Evolutionary conservation across 2,329 filamentous ascomycete species (phyloP).

Genomic region (Colletotrichum gigasporum): DNA sequence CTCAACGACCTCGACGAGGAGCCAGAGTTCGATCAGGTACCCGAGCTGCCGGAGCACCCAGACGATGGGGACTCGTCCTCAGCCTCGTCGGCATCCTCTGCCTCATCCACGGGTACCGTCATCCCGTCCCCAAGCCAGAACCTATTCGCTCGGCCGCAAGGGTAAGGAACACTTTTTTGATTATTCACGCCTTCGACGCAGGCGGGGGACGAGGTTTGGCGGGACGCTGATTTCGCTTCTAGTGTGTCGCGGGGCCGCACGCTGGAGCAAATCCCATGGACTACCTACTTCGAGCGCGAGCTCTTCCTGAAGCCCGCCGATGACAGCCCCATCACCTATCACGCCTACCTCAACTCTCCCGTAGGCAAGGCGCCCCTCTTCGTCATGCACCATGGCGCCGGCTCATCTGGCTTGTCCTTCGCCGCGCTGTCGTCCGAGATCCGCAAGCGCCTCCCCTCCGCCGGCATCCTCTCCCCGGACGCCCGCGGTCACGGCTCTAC

Average conservation of each 20-base stretch:
- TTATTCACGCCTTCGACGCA: conserved; percentile 3
- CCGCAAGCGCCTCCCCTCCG: conserved; percentile 77
- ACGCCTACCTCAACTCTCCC: conserved; percentile 90
- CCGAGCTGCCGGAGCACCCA: conserved; percentile 54
- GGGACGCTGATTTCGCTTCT: conserved; percentile 14
- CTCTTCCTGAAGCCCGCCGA: conserved; percentile 69
- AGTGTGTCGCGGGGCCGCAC: conserved; percentile 55
- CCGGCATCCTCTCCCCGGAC: conserved; percentile 86
- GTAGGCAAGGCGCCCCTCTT: conserved; percentile 81
- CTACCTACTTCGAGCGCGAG: conserved; percentile 89
- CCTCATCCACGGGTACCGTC: conserved; percentile 92
- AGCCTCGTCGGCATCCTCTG: conserved; percentile 72
- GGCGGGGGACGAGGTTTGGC: background rate
- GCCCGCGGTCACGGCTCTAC: conserved; percentile 88
- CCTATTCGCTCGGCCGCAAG: conserved; percentile 76
- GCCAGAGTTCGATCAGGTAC: conserved; percentile 55
- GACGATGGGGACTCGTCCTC: conserved; percentile 77
- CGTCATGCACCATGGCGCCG: conserved; percentile 93
- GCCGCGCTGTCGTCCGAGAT: conserved; percentile 83
- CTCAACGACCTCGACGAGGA: conserved; percentile 65
- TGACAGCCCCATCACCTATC: conserved; percentile 68
- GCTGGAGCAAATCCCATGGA: conserved; percentile 80
- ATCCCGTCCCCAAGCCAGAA: conserved; percentile 80
- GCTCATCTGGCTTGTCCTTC: conserved; percentile 89
- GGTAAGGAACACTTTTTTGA: conserved; percentile 56